Base-by-base conservation (phyloP, 805 yeast species). In the Spathaspora hagerdaliae region DNA sequence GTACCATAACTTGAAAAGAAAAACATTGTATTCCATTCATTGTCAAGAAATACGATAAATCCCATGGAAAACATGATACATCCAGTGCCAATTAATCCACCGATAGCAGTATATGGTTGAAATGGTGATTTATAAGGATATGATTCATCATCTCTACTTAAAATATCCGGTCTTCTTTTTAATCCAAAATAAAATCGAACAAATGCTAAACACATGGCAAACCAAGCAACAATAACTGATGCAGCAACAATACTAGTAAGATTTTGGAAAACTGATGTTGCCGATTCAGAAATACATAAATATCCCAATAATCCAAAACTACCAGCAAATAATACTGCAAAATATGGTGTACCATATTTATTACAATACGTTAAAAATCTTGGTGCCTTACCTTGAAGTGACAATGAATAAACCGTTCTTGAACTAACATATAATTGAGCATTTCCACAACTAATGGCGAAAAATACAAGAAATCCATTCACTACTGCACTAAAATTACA, bases 191-290 rank as follows among this genome's bases (percentile, higher is more conserved):
- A 81, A 56, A 84, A 85, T 43, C 91, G 63, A 34, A 85, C 59
- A 57, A 74, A 85, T 2, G 88, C 72, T 13, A 82, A 57, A 53
- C 85, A 81, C 77, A 85, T 79, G 5, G 88, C 86, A 51, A 75
- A 73, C 96, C 96, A 89, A 37, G 86, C 88, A 32, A 89, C 64
- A 43, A 88, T 77, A 0, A 90, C 91, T 1, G 91, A 77, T 0
- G 91, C 79, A 2, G 91, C 81, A 43, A 87, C 77, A 32, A 87
- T 73, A 52, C 82, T 81, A 7, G 85, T 77, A 47, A 87, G 65
- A 53, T 83, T 78, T 48, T 79, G 85, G 52, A 87, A 87, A 5
- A 84, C 84, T 12, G 69, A 63, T 12, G 85, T 77, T 0, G 90
- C 82, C 34, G 71, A 61, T 44, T 75, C 70, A 38, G 79, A 73